A percentile compares a stretch with the other conserved stretches of the same genome.
phyloP scores from a whole-genome alignment of 768 basidiomycete genomes.

The Xerocomellus amylosporus region DNA sequence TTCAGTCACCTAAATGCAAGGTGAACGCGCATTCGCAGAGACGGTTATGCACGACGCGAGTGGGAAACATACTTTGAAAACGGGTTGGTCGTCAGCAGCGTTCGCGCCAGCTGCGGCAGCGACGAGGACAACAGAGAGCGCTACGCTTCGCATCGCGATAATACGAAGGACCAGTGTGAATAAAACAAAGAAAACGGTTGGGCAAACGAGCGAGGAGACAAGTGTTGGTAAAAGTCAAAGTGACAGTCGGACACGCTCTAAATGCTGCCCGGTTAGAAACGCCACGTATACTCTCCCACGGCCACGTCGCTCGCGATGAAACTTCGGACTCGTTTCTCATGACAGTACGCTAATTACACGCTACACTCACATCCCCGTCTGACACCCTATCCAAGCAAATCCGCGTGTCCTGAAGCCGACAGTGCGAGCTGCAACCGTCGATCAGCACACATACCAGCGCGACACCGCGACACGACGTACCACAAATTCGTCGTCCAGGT shows the following conservation, averaged over 20 bases:
- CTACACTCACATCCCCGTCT: slow-evolving; percentile 1
- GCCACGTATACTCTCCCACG: slow-evolving; percentile 50
- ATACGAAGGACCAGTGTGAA: slow-evolving; percentile 65
- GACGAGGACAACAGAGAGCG: slow-evolving; percentile 70
- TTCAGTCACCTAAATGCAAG: slow-evolving; percentile 54
- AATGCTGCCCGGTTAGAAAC: slow-evolving; percentile 35
- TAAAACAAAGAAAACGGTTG: slow-evolving; percentile 29
- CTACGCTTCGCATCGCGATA: slow-evolving; percentile 77
- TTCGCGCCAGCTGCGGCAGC: slow-evolving; percentile 62
- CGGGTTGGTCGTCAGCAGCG: slow-evolving; percentile 60
- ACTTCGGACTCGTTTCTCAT: background rate
- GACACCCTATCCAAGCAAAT: slow-evolving; percentile 64
- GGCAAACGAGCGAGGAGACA: slow-evolving; percentile 37
- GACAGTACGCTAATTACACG: slow-evolving; percentile 10
- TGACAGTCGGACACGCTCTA: slow-evolving; percentile 26
- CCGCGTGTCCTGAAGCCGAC: slow-evolving; percentile 94
- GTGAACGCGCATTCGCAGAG: slow-evolving; percentile 4
- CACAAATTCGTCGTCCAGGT: slow-evolving; percentile 96
- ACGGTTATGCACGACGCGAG: background rate
- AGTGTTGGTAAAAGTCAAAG: slow-evolving; percentile 24
- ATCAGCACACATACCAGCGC: slow-evolving; percentile 6
- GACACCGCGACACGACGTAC: slow-evolving; percentile 42
- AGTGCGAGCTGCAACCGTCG: slow-evolving; percentile 67
- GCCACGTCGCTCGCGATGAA: slow-evolving; percentile 3
- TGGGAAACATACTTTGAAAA: slow-evolving; percentile 56